Conservation (phyloP, 768 basidiomycete genomes). For the Rhodotorula taiwanensis region DNA sequence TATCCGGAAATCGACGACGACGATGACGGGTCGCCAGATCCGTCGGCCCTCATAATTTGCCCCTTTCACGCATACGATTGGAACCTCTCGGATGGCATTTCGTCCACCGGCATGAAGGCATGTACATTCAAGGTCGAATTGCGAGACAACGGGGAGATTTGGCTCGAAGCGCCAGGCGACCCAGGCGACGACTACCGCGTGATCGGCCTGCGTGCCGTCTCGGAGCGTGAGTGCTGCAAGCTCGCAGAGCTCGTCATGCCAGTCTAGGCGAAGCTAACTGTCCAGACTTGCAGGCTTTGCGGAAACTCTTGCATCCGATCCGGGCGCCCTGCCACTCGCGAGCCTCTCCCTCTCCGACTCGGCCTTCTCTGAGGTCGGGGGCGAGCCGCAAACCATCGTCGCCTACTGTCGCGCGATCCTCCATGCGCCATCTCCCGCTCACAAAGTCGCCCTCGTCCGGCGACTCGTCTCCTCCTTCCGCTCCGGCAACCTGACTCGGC, state of each 20-base stretch:
- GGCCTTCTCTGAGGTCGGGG: neutral
- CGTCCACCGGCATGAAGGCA: slow-evolving; percentile 61
- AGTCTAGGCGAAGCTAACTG: neutral
- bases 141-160: slow-evolving; percentile 47
- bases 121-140: slow-evolving; percentile 62
- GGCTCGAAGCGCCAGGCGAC: slow-evolving; percentile 55
- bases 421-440: slow-evolving; percentile 61
- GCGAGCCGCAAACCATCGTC: slow-evolving; percentile 59
- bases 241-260: neutral
- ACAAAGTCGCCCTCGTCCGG: slow-evolving; percentile 57
- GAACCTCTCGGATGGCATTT: slow-evolving; percentile 61
- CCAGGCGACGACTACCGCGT: slow-evolving; percentile 56
- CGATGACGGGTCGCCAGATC: neutral
- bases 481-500: slow-evolving; percentile 60
- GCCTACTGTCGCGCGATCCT: slow-evolving; percentile 73
- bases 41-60: slow-evolving; percentile 21
- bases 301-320: slow-evolving; percentile 51
- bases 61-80: slow-evolving; percentile 54
- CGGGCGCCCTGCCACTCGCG: slow-evolving; percentile 13
- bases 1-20: neutral
- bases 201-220: slow-evolving; percentile 64
- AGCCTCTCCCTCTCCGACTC: slow-evolving; percentile 10
- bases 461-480: slow-evolving; percentile 64
- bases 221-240: slow-evolving; percentile 56
- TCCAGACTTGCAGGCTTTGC: slow-evolving; percentile 52